Base-by-base conservation (phyloP, 805 yeast genomes). In the Starmera quercuum region DNA sequence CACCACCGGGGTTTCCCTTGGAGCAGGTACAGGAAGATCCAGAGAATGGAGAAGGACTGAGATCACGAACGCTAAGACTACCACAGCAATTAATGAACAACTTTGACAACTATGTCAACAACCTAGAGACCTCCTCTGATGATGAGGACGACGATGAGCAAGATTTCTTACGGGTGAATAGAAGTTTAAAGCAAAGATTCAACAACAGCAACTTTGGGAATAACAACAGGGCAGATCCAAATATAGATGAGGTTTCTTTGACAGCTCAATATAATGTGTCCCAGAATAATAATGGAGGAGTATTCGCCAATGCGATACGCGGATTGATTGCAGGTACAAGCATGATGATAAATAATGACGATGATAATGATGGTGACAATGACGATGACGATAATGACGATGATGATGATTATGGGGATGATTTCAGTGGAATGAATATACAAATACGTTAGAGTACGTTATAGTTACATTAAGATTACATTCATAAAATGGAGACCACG, bases 21-120 rank as follows among this genome's bases (percentile, higher is more conserved):
- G 18, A 23, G 11, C 17, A 13, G 15, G 24, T 21, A 16, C 30
- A 13, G 11, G 20, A 20, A 1, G 25, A 13, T 15, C 22, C 16
- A 20, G 29, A 10, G 11, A 16, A 14, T n/a, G 16, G 22, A 12
- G 39, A 31, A 5, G 36, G 15, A 2, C 20, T 15, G 10, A 29
- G 15, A 4, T 29, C 29, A 5, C 30, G 42, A 20, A 38, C 40
- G 2, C 31, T 51, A 14, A 50, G 54, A 3, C 35, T 51, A 10
- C 53, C 56, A n/a, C 52, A 47, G 34, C 56, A 51, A 29, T 32
- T 50, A n/a, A 29, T 50, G 37, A 44, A 35, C n/a, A 52, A 52
- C 30, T 41, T 50, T 35, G 55, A 50, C 26, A 45, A 42, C 13
- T 50, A 45, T 29, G 28, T 50, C 7, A 46, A 49, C n/a, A 50